Percentiles rank a stretch among this genome's conserved stretches.
phyloP scores from a whole-genome alignment of 305 asterid genomes.

The Fraxinus sp. region DNA sequence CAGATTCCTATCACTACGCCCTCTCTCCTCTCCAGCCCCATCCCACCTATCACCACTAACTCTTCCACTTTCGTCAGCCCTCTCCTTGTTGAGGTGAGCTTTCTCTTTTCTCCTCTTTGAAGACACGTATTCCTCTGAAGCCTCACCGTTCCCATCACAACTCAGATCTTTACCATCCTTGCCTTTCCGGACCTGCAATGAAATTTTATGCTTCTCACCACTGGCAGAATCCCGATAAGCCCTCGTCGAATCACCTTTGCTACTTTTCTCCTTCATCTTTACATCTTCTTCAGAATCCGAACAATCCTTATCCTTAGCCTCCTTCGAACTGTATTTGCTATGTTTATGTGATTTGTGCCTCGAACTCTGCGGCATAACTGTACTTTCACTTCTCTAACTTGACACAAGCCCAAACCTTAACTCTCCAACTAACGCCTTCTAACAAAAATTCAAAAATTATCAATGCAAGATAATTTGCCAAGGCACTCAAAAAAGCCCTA shows the following conservation, averaged over 20 bases:
- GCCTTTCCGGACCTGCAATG: constrained; percentile 55
- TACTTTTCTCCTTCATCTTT: constrained; percentile 57
- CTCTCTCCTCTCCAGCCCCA: constrained; percentile 54
- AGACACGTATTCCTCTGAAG: constrained; percentile 60
- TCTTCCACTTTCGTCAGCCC: constrained; percentile 31
- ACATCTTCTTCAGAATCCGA: constrained; percentile 79
- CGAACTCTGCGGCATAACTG: constrained; percentile 82
- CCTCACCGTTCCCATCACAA: constrained; percentile 62
- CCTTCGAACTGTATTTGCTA: constrained; percentile 73
- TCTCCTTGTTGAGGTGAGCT: constrained; percentile 37
- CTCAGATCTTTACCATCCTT: constrained; percentile 63
- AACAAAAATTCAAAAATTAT: constrained; percentile 10
- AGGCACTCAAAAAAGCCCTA: constrained; percentile 19
- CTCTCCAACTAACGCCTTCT: constrained; percentile 26
- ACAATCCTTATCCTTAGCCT: constrained; percentile 47
- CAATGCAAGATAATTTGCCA: neutral
- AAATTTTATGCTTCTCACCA: constrained; percentile 81
- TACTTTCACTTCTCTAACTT: constrained; percentile 20
- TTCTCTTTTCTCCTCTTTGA: constrained; percentile 80
- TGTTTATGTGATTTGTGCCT: constrained; percentile 87
- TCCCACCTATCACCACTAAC: constrained; percentile 56
- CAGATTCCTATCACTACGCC: constrained; percentile 30
- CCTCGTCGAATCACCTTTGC: constrained; percentile 55
- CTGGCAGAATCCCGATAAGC: constrained; percentile 55
- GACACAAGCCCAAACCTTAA: constrained; percentile 30